Base-by-base conservation (phyloP, 768 basidiomycete genomes). In the Termitomyces sp. region DNA sequence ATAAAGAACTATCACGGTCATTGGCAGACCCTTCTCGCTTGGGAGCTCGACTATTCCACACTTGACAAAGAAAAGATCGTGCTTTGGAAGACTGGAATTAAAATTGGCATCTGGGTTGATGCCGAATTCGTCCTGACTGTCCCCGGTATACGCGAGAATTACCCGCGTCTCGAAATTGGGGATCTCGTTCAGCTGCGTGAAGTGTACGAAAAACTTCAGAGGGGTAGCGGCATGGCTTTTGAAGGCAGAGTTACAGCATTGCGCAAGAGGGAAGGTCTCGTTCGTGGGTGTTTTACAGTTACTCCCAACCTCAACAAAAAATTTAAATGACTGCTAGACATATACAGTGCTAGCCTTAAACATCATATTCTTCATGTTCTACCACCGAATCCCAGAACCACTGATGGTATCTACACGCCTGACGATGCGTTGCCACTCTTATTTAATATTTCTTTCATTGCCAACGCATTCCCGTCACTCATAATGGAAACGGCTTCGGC, bases 391-490 rank as follows among this genome's bases (percentile, higher is more conserved):
- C 14, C 53, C 48, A 40, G 61, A 65, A 45, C 61, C 9, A 26
- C 42, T 16, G 61, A 62, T 16, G 64, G 64, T 16, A 56, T 58
- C 20, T 64, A 64, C 56, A 68, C 68, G 18, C 61, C 69, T 22
- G 71, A 73, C 33, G 75, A 79, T 56, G 54, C 56, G 2, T 63
- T 80, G 51, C 76, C 78, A 33, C 64, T 77, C 32, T 60, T 64
- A 9, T 80, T 80, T 66, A 82, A 82, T 58, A 68, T 80, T 9
- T 76, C 79, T 2, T 82, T 82, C 61, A 63, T 80, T 62, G 70
- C 75, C n/a, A 79, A 77, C 36, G 71, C 77, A 1, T 71, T 71
- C 26, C 74, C 76, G 10, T 66, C 74, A 28, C 74, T 77, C 52
- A 54, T 69, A 14, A 80, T 80, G 79, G 75, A 80, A 40, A 65